Base-by-base conservation (phyloP, 2,329 filamentous ascomycete species). In the Aspergillus spinulosporus region DNA sequence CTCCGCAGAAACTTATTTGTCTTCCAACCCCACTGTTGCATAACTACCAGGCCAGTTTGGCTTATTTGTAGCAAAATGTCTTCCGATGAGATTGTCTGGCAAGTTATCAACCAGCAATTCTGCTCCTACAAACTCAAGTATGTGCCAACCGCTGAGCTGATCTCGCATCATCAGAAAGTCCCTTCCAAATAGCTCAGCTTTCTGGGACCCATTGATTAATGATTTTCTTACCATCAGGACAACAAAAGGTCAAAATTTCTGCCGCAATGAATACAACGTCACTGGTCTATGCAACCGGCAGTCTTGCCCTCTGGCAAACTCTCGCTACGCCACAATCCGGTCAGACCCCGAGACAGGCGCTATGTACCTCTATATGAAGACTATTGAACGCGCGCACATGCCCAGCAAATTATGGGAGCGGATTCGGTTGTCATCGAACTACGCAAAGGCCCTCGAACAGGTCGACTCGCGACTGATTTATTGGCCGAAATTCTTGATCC, bases 321-420 rank as follows among this genome's bases (percentile, higher is more conserved):
- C 87, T 39, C 85, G 92, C 59, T 97, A 97, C 81, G 93, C 93
- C 59, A 97, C 93, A 6, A 86, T 97, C 59, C 88, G 93, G 63
- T 85, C 89, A 52, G 86, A 95, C 68, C 88, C 92, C 5, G 78
- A 87, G 59, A 92, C 90, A 52, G 89, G 90, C 61, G 86, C 85
- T 6, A 83, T 97, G 61, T 97, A 97, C 78, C 87, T 97, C 56
- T 97, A 96, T 82, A 96, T 96, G 83, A 97, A 97, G 80, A 94
- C 91, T 3, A 85, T 92, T 65, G 92, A 96, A 79, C 89, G 94
- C 60, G 83, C 88, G 9, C 93, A 92, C 74, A 84, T 93, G 76
- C 94, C 93, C 1, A 88, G 85, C 57, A 95, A 96, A 76, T 86
- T 93, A 78, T 99, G 94, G 94, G 92, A 97, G 78, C 87, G 88